phyloP scores from a whole-genome alignment of 768 basidiomycete genomes.

The Termitomyces sp. region DNA sequence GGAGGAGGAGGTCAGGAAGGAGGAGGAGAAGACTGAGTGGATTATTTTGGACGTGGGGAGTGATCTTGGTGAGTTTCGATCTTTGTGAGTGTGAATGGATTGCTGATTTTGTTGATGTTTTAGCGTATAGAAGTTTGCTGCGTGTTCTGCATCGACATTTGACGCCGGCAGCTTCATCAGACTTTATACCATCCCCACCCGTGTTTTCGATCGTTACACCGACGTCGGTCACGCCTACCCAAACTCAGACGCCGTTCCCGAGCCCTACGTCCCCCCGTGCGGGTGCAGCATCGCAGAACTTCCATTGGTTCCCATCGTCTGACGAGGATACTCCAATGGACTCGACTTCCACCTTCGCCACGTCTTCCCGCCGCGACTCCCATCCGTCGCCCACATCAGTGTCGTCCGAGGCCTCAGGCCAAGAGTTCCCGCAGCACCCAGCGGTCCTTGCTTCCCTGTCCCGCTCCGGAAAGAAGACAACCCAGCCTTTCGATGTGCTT shows the following conservation, averaged over 20 bases:
- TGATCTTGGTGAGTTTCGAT: conserved; percentile 14
- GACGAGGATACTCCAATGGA: neutral
- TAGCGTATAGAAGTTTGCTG: conserved; percentile 48
- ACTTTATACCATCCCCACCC: conserved; percentile 33
- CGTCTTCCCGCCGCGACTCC: neutral
- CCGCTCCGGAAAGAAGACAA: conserved; percentile 12
- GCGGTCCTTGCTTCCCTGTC: conserved; percentile 16
- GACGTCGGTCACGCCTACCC: conserved; percentile 21
- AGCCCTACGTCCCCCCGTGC: conserved; percentile 18
- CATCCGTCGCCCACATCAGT: conserved; percentile 8
- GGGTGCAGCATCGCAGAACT: neutral
- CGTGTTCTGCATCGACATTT: conserved; percentile 50
- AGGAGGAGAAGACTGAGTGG: conserved; percentile 41
- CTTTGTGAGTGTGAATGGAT: neutral
- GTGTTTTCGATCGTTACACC: conserved; percentile 13
- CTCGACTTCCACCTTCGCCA: neutral
- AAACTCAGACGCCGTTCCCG: conserved; percentile 25
- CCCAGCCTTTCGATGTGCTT: conserved; percentile 33
- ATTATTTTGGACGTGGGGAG: conserved; percentile 47
- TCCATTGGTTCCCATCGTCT: conserved; percentile 10
- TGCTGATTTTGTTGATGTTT: neutral
- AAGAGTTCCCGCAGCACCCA: conserved; percentile 15
- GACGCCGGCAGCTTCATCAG: conserved; percentile 32
- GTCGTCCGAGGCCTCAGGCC: conserved; percentile 4
- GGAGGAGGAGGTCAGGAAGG: conserved; percentile 16